Evolutionary conservation across 306 rosid genomes (phyloP).

Genomic region (Cucurbita ficifolia): DNA sequence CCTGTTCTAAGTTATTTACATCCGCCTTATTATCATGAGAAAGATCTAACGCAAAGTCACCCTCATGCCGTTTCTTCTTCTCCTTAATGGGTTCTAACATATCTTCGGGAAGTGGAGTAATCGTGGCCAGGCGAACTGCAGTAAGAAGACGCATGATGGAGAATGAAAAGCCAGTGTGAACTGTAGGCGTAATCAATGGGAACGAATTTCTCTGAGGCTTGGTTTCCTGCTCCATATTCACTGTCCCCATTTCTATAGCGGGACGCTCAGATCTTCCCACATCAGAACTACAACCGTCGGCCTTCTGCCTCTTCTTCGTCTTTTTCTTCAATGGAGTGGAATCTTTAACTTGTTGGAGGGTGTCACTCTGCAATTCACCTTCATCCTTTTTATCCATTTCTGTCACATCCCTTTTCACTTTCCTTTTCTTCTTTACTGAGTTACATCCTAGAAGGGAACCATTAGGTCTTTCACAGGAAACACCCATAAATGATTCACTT

Average conservation of each 20-base stretch:
- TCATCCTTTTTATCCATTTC: conserved; percentile 35
- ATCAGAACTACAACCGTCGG: conserved; percentile 39
- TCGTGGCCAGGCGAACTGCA: conserved; percentile 89
- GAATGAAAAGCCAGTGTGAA: conserved; percentile 88
- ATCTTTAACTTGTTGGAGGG: conserved; percentile 22
- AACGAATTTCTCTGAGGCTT: conserved; percentile 76
- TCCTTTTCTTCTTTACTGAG: conserved; percentile 45
- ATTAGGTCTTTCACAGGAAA: conserved; percentile 40
- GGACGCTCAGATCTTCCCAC: conserved; percentile 46
- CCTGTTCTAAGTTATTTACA: conserved; percentile 25
- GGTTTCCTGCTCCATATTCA: conserved; percentile 58
- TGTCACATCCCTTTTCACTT: conserved; percentile 34
- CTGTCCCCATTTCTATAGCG: conserved; percentile 29
- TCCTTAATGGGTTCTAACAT: conserved; percentile 38
- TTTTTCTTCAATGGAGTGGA: conserved; percentile 39
- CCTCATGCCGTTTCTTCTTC: conserved; percentile 32
- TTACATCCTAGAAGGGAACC: conserved; percentile 60
- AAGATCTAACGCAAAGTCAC: conserved; percentile 21
- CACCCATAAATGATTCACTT: conserved; percentile 23
- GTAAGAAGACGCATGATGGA: conserved; percentile 88
- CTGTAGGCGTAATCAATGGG: conserved; percentile 78
- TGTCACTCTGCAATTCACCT: conserved; percentile 27
- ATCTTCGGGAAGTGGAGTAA: conserved; percentile 51
- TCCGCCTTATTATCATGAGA: conserved; percentile 24
- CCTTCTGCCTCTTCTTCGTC: conserved; percentile 55